Conservation (phyloP, 371 early-diverging fungal genomes). For the Rhizopus delemar region DNA sequence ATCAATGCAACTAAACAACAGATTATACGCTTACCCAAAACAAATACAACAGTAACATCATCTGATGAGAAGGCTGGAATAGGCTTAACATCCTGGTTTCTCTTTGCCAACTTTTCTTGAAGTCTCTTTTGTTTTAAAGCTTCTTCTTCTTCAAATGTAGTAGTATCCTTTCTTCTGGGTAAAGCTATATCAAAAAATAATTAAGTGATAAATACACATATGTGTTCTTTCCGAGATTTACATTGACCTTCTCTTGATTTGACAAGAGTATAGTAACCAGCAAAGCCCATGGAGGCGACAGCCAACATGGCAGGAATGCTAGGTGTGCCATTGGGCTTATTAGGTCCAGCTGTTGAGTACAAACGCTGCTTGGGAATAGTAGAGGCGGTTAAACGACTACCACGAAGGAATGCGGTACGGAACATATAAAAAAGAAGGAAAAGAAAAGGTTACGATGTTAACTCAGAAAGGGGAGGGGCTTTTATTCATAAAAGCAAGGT, state of each 20-base stretch:
- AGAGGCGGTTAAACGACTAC: constrained; percentile 7
- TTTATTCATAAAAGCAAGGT: too few relatives aligned
- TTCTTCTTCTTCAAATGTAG: constrained; percentile 21
- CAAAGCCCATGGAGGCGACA: constrained; percentile 56
- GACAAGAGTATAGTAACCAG: constrained; percentile 50
- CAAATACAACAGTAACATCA: constrained; percentile 69
- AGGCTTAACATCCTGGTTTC: constrained; percentile 21
- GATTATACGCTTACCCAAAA: constrained; percentile 48
- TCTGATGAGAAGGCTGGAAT: constrained; percentile 41
- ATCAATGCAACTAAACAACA: neutral
- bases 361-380: constrained; percentile 18
- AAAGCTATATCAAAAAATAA: constrained; percentile 13
- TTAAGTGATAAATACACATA: neutral
- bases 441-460: neutral
- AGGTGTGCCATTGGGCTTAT: constrained; percentile 22
- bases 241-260: constrained; percentile 51
- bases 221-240: constrained; percentile 16
- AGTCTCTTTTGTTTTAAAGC: constrained; percentile 22
- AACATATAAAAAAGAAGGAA: constrained; percentile 18
- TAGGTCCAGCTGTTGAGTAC: constrained; percentile 24
- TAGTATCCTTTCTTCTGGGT: constrained; percentile 27
- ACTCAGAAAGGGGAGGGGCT: neutral
- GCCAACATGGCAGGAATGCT: constrained; percentile 53
- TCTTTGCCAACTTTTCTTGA: constrained; percentile 19
- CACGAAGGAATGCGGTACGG: constrained; percentile 17